Percentiles rank a stretch among this genome's conserved stretches.
phyloP scores from a whole-genome alignment of 2,329 filamentous ascomycete species.

The Penicillium brevicompactum region DNA sequence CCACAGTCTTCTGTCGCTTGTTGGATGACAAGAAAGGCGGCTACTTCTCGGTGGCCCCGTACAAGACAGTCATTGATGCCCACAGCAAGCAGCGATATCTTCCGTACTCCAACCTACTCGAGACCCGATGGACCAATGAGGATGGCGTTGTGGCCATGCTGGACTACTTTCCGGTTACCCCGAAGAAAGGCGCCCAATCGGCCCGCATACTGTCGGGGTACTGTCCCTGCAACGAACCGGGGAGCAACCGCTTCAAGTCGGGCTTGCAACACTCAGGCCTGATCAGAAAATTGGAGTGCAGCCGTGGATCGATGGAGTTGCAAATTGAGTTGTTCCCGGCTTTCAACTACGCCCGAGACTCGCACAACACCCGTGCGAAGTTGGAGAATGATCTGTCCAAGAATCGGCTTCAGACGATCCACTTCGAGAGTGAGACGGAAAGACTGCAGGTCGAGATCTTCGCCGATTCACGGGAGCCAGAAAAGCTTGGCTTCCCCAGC shows the following conservation, averaged over 20 bases:
- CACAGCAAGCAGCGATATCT: constrained; percentile 79
- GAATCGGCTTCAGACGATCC: constrained; percentile 60
- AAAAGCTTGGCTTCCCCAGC: constrained; percentile 48
- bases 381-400: constrained; percentile 39
- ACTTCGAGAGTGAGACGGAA: constrained; percentile 61
- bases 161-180: constrained; percentile 75
- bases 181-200: constrained; percentile 52
- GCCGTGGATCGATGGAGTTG: constrained; percentile 66
- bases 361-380: constrained; percentile 50
- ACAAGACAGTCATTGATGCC: constrained; percentile 48
- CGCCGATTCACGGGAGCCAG: constrained; percentile 60
- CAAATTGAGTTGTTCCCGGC: constrained; percentile 73
- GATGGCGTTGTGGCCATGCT: constrained; percentile 72
- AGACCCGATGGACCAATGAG: constrained; percentile 77
- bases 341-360: constrained; percentile 68
- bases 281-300: constrained; percentile 71
- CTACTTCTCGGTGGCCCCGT: constrained; percentile 65
- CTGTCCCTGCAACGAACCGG: constrained; percentile 35
- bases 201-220: constrained; percentile 34
- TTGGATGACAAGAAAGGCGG: constrained; percentile 75
- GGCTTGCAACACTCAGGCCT: constrained; percentile 51
- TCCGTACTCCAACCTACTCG: constrained; percentile 72
- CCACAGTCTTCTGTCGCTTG: constrained; percentile 72
- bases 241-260: constrained; percentile 54
- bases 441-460: constrained; percentile 70